phyloP scores from a whole-genome alignment of 306 rosid species.

The Gillenia trifoliata region DNA sequence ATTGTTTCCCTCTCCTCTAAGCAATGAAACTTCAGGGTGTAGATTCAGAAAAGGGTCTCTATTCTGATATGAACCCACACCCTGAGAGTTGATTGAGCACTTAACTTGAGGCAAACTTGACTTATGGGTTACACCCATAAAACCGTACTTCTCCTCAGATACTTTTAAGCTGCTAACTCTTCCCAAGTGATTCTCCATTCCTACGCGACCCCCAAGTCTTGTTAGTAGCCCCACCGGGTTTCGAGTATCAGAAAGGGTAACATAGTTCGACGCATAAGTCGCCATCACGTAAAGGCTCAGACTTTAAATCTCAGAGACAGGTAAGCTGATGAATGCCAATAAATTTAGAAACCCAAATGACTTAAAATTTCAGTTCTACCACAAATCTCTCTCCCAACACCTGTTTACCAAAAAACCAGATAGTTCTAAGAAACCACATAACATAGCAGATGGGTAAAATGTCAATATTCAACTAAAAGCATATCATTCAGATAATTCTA shows the following conservation, averaged over 20 bases:
- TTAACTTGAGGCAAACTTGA: constrained; percentile 40
- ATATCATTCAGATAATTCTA: too few species aligned
- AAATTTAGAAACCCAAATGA: constrained; percentile 16
- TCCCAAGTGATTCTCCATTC: constrained; percentile 37
- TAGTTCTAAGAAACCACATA: background rate
- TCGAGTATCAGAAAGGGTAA: constrained; percentile 49
- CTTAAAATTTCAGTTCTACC: constrained; percentile 24
- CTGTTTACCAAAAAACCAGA: constrained; percentile 28
- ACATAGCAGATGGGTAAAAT: background rate
- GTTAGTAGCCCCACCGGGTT: constrained; percentile 54
- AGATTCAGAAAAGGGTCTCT: constrained; percentile 88
- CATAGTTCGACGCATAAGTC: constrained; percentile 41
- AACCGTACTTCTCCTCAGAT: constrained; percentile 35
- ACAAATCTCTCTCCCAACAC: constrained; percentile 34
- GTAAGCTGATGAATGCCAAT: constrained; percentile 4
- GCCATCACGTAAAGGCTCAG: constrained; percentile 44
- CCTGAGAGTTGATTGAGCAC: constrained; percentile 57
- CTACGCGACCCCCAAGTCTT: constrained; percentile 47
- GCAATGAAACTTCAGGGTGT: constrained; percentile 93
- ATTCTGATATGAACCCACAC: constrained; percentile 45
- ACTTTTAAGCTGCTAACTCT: constrained; percentile 37
- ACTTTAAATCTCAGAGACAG: constrained; percentile 13
- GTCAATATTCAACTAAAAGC: background rate
- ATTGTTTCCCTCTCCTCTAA: constrained; percentile 73
- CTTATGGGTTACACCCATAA: constrained; percentile 39